A percentile compares a stretch with the other conserved stretches of the same genome.
Conservation (phyloP, 352 stramenopile species). For the Phytopythium boreale region DNA sequence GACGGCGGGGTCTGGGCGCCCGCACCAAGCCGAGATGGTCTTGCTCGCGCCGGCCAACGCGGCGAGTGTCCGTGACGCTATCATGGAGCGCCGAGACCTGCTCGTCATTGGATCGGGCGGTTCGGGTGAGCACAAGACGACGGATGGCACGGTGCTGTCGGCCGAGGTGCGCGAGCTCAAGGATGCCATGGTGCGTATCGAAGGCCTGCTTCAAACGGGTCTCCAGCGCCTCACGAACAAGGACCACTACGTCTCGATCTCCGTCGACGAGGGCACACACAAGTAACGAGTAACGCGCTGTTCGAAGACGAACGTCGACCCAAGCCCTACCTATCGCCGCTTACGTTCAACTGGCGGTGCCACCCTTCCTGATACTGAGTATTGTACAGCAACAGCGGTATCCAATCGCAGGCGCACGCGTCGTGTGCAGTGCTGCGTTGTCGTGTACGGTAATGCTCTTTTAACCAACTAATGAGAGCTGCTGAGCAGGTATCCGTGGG, state of each 20-base stretch:
- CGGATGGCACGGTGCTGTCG: constrained; percentile 5
- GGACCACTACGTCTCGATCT: constrained; percentile 3
- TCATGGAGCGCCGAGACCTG: constrained; percentile 40
- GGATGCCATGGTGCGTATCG: constrained; percentile 19
- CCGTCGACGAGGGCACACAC: background rate
- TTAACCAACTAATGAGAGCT: too few species aligned
- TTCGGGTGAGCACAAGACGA: background rate
- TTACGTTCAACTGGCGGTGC: too few species aligned
- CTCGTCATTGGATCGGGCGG: constrained; percentile 22
- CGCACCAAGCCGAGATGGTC: constrained; percentile 16
- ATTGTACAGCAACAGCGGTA: too few species aligned
- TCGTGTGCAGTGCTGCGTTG: too few species aligned
- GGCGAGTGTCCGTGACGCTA: constrained; percentile 30
- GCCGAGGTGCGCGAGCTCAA: constrained; percentile 19
- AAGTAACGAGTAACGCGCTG: background rate
- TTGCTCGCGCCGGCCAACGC: constrained; percentile 34
- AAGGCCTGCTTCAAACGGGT: constrained; percentile 8
- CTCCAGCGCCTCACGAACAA: constrained; percentile 4
- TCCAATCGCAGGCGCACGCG: too few species aligned
- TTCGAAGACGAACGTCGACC: background rate
- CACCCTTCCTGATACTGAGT: too few species aligned
- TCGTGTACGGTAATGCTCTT: too few species aligned
- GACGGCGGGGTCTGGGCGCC: constrained; percentile 22
- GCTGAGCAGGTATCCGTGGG: too few species aligned
- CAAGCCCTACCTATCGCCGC: background rate